phyloP scores from a whole-genome alignment of 1,284 basidiomycete genomes.

The Inonotus hispidus region DNA sequence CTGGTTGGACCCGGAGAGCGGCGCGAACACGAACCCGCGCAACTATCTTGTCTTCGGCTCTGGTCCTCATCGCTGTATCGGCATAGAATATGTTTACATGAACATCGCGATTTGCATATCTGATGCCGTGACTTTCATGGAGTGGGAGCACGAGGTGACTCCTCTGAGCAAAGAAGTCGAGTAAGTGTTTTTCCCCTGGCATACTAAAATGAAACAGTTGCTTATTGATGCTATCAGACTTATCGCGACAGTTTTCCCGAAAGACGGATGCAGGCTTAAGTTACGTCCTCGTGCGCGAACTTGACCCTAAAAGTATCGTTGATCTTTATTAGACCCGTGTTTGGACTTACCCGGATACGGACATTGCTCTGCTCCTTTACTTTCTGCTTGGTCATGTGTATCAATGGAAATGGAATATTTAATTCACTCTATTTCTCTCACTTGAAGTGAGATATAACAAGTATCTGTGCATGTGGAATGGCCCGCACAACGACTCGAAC shows the following conservation, averaged over 20 bases:
- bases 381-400: not conserved
- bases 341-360: not conserved
- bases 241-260: conserved; percentile 92
- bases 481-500: not conserved
- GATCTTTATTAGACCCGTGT: not conserved
- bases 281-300: conserved; percentile 50
- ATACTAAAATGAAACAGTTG: conserved; percentile 9
- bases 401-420: not conserved
- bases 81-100: conserved; percentile 88
- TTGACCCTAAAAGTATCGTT: not conserved
- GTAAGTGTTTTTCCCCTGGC: conserved; percentile 40
- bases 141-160: conserved; percentile 88
- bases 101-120: conserved; percentile 87
- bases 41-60: conserved; percentile 96
- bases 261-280: conserved; percentile 84
- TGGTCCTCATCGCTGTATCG: conserved; percentile 93
- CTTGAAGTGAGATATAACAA: not conserved
- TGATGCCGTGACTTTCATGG: conserved; percentile 75
- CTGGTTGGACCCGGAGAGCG: conserved; percentile 83
- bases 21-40: conserved; percentile 83
- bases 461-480: too few species aligned
- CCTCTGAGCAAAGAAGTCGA: conserved; percentile 77
- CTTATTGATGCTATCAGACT: conserved; percentile 42
- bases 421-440: not conserved
- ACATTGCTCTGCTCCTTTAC: not conserved